phyloP scores from a whole-genome alignment of 2,329 filamentous ascomycete species.

The Alternaria burnsii region DNA sequence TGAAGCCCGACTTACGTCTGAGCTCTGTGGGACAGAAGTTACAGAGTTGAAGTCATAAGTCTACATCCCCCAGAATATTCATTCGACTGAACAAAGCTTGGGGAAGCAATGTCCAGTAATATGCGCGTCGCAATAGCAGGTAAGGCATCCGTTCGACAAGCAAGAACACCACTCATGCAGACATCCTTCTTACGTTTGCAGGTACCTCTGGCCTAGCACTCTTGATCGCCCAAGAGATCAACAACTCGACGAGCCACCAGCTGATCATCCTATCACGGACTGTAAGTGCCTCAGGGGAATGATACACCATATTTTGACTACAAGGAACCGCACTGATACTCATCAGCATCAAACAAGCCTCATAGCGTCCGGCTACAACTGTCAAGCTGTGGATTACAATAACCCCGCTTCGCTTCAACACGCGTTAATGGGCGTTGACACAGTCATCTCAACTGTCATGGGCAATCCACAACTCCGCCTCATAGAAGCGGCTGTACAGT shows the following conservation, averaged over 20 bases:
- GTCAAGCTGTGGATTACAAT: conserved; percentile 73
- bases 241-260: conserved; percentile 69
- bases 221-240: conserved; percentile 67
- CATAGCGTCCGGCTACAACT: conserved; percentile 67
- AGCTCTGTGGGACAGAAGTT: conserved; percentile 12
- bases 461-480: conserved; percentile 73
- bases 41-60: not conserved
- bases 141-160: not conserved
- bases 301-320: not conserved
- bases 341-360: conserved; percentile 64
- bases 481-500: conserved; percentile 73
- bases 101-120: conserved; percentile 45
- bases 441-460: conserved; percentile 77
- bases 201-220: conserved; percentile 68
- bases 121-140: conserved; percentile 69
- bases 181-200: not conserved
- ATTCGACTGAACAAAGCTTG: not conserved
- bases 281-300: conserved; percentile 54
- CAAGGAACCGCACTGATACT: conserved; percentile 17
- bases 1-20: conserved; percentile 12
- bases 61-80: not conserved
- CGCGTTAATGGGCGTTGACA: conserved; percentile 74
- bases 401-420: conserved; percentile 67
- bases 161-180: not conserved
- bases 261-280: conserved; percentile 74